Base-by-base conservation (phyloP, 495 filamentous ascomycete species). In the Podospora didyma region DNA sequence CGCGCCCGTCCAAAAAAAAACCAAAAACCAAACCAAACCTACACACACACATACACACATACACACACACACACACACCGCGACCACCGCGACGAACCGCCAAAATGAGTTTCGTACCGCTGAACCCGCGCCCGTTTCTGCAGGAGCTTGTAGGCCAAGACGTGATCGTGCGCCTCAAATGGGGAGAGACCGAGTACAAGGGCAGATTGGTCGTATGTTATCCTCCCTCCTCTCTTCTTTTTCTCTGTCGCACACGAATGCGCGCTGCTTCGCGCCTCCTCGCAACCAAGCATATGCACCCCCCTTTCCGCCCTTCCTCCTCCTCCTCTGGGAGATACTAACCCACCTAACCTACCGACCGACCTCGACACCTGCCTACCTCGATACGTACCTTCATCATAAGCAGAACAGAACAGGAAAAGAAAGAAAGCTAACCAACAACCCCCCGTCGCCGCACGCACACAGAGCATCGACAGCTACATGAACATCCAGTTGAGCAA, bases 131-230 rank as follows among this genome's bases (percentile, higher is more conserved):
- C 34, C 67, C 67, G 42, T 70, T 69, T 52, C 67, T 70, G 4
- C 69, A 66, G 51, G 67, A 69, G 45, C 64, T 69, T 23, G 87
- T 98, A 78, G 89, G 95, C 77, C 84, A 91, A 70, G 84, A 92
- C 69, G 82, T 98, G 67, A 78, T 93, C 53, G 86, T 98, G 44
- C 89, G 91, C 62, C 83, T 98, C 26, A 98, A 98, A 80, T 98
- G 94, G 94, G 91, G 90, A 62, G 86, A 96, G 68, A 94, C 90
- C 31, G 95, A 97, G 75, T 98, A 97, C 82, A 90, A 89, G 69
- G 94, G 94, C 62, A 83, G 81, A 45, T 83, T 98, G 53, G 89
- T 97, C 62, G 75, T 73, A 56, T 31, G 68, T 65, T 48, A 46
- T 58, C 17, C 9, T 9, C 26, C 19, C 9, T 9, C 26, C 19